Evolutionary conservation across 2,329 filamentous ascomycete genomes (phyloP), one percentile per base, ranked within the genome.

Genomic region (Aspergillus tamarii): DNA sequence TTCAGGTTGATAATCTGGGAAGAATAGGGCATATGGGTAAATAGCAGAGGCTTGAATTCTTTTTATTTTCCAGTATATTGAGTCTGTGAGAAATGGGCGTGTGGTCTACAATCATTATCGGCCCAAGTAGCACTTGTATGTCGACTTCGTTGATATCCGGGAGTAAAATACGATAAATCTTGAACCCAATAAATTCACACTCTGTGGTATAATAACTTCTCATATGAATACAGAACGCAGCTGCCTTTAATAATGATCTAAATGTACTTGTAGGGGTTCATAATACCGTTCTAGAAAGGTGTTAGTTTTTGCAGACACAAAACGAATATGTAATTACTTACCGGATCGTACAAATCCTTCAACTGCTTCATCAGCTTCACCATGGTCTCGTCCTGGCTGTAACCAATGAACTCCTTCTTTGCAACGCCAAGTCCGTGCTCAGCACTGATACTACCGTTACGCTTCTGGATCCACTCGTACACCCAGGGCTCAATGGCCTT

Each of bases 231-330:
- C 52, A 57, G 19, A 45, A 45, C 19, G 26, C 55, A 45, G 11
- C 9, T 46, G 39, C 30, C 41, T 59, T 59, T 50, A 21, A 21
- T n/a, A 19, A 11, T 55, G 41, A 62, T 68, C 66, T 76, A 80
- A 56, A 98, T 91, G 78, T 97, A 98, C 82, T 98, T 98, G 84
- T 98, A 98, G 0, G 94, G 94, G 81, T 97, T 98, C 93, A 98
- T 96, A 80, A 98, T 98, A 55, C 93, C 94, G 71, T 97, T 97
- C 93, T 96, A 70, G 63, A 8, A 21, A 61, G 21, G 68, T 73
- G 70, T 65, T 58, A 12, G 8, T 55, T 34, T 59, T 36, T 19
- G 34, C 28, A 50, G 10, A 8, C 7, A 9, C 55, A 43, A 58
- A 12, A 62, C 12, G 63, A 43, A 52, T 16, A 63, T 45, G 36